Percentiles rank a stretch among this genome's conserved stretches.
Evolutionary conservation across 176 grass and related monocot species (phyloP).

Genomic region (Carex cristatella): DNA sequence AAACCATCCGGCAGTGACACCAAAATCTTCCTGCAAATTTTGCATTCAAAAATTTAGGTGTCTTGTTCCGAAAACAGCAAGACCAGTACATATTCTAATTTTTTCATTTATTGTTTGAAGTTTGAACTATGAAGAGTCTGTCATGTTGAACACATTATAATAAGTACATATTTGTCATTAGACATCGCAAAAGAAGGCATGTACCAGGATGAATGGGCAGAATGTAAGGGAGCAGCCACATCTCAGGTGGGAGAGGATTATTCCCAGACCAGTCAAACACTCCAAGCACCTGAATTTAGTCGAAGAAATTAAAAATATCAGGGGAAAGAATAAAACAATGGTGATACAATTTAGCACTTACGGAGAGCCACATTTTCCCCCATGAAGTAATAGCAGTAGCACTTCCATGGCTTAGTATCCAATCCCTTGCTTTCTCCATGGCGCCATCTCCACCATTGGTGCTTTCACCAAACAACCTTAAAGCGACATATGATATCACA

Average conservation of each 20-base stretch:
- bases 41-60: background rate
- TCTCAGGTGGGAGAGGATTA: constrained; percentile 86
- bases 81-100: background rate
- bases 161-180: background rate
- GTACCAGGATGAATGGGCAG: constrained; percentile 90
- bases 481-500: constrained; percentile 61
- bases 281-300: constrained; percentile 65
- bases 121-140: background rate
- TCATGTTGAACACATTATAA: no score
- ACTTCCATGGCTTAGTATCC: constrained; percentile 87
- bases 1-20: constrained; percentile 95
- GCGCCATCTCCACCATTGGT: constrained; percentile 56
- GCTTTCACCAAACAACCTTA: constrained; percentile 82
- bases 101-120: background rate
- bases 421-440: constrained; percentile 73
- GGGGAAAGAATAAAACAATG: background rate
- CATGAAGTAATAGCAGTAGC: constrained; percentile 84
- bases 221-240: constrained; percentile 79
- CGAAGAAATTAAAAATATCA: background rate
- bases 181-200: background rate
- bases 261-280: constrained; percentile 98
- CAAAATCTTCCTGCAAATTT: constrained; percentile 69
- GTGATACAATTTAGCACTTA: constrained; percentile 16
- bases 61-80: background rate
- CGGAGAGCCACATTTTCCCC: constrained; percentile 94